These are phyloP conservation scores for Penicillium chermesinum DNA, from an alignment of 495 filamentous ascomycete genomes.

Conservation along the genomic window DNA sequence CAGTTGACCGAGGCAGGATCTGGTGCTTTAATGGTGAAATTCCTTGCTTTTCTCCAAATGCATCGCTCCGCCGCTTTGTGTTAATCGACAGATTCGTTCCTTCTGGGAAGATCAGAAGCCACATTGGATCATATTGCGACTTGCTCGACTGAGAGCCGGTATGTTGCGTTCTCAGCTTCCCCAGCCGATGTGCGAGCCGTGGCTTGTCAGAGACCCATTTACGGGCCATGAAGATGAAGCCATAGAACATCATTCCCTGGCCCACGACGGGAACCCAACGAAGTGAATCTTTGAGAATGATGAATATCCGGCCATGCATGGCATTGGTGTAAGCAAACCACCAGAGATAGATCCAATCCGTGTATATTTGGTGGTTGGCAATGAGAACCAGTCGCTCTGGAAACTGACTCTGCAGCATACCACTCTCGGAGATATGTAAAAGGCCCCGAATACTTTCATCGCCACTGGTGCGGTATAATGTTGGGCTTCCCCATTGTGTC, in stretches of 20 bases:
- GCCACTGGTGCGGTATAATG: constrained; percentile 55
- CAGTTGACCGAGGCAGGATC: constrained; percentile 59
- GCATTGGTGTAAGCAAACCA: constrained; percentile 60
- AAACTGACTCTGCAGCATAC: constrained; percentile 51
- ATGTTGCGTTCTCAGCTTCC: constrained; percentile 52
- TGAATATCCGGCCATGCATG: constrained; percentile 66
- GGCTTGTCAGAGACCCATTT: constrained; percentile 62
- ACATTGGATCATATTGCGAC: constrained; percentile 59
- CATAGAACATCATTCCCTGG: constrained; percentile 63
- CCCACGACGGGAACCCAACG: constrained; percentile 61
- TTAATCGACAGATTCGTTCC: constrained; percentile 62
- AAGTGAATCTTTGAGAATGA: constrained; percentile 64
- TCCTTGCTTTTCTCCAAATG: constrained; percentile 52
- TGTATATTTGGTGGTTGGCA: constrained; percentile 67
- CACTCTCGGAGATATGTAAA: constrained; percentile 49
- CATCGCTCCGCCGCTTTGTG: constrained; percentile 49
- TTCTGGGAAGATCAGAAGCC: constrained; percentile 66
- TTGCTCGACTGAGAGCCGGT: constrained; percentile 45
- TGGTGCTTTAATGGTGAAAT: constrained; percentile 49
- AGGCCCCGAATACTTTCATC: constrained; percentile 56
- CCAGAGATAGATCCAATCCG: constrained; percentile 70
- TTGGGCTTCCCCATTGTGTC: constrained; percentile 59
- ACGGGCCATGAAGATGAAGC: constrained; percentile 65
- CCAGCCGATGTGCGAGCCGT: constrained; percentile 53
- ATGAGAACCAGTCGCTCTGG: constrained; percentile 60